Percentiles rank a stretch among this genome's conserved stretches.
phyloP scores from a whole-genome alignment of 2,329 filamentous ascomycete species.

The Paecilomyces sp. region DNA sequence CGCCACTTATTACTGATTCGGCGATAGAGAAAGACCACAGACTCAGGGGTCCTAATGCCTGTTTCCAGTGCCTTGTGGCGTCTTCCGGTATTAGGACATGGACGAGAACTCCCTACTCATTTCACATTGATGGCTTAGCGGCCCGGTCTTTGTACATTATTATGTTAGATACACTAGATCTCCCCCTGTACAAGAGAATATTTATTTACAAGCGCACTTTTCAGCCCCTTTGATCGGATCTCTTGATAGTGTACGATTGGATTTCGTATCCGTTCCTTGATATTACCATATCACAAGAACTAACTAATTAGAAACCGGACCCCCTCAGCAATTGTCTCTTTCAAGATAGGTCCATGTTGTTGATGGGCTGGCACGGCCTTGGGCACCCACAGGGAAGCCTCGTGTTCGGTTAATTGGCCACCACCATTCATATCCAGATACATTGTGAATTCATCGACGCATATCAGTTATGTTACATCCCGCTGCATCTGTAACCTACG shows the following conservation, averaged over 20 bases:
- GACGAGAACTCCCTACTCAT: neutral
- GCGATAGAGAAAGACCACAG: neutral
- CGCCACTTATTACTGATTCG: neutral
- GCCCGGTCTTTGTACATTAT: neutral
- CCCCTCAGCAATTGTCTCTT: neutral
- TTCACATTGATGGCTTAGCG: neutral
- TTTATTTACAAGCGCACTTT: neutral
- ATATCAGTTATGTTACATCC: neutral
- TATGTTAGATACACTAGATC: neutral
- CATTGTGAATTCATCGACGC: neutral
- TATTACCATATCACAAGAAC: too few relatives aligned
- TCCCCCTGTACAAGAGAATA: neutral
- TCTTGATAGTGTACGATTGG: neutral
- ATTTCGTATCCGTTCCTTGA: neutral
- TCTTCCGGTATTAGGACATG: neutral
- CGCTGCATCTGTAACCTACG: neutral
- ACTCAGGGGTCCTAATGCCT: neutral
- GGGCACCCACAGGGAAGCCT: too few relatives aligned
- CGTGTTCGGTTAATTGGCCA: neutral
- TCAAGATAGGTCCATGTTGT: too few relatives aligned
- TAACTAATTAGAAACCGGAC: too few relatives aligned
- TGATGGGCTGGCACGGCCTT: too few relatives aligned
- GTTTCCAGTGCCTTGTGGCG: neutral
- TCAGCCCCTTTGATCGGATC: neutral
- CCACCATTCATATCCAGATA: neutral